These are phyloP conservation scores for Mortierella sp. DNA, from an alignment of 371 early-diverging fungal species.

Conservation along the genomic window DNA sequence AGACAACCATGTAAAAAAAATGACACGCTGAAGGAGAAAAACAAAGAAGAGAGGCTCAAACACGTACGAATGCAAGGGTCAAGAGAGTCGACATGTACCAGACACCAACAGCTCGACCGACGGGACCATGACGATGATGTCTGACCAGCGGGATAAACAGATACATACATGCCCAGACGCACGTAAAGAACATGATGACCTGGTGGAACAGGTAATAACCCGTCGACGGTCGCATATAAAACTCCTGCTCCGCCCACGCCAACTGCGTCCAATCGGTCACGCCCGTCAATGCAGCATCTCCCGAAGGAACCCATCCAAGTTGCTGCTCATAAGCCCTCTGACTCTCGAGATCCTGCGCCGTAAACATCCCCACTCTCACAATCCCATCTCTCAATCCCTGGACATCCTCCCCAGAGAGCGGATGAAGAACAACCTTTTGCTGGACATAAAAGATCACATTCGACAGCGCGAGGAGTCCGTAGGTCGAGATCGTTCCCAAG, in stretches of 20 bases:
- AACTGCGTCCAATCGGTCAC: conserved; percentile 22
- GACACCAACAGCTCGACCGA: conserved; percentile 40
- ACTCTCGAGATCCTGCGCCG: neutral
- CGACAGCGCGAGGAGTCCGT: conserved; percentile 1
- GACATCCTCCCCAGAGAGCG: conserved; percentile 17
- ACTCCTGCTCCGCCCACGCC: conserved; percentile 20
- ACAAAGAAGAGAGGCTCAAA: neutral
- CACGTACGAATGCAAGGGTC: conserved; percentile 35
- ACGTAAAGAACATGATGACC: conserved; percentile 22
- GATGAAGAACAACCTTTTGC: conserved; percentile 13
- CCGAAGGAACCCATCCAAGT: neutral
- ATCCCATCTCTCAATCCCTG: conserved; percentile 18
- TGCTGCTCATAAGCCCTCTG: neutral
- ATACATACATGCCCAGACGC: conserved; percentile 30
- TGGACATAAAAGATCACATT: conserved; percentile 26
- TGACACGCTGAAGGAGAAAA: neutral
- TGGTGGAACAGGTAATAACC: conserved; percentile 28
- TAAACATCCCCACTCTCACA: conserved; percentile 15
- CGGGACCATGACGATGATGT: conserved; percentile 39
- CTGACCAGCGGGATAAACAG: conserved; percentile 48
- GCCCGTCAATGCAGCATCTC: conserved; percentile 12
- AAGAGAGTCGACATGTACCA: conserved; percentile 36
- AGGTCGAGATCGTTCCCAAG: conserved; percentile 14
- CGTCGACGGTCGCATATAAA: conserved; percentile 23
- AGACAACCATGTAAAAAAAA: neutral